Evolutionary conservation across 768 basidiomycete genomes (phyloP), one percentile per base, ranked within the genome.

Genomic region (Termitomyces sp.): DNA sequence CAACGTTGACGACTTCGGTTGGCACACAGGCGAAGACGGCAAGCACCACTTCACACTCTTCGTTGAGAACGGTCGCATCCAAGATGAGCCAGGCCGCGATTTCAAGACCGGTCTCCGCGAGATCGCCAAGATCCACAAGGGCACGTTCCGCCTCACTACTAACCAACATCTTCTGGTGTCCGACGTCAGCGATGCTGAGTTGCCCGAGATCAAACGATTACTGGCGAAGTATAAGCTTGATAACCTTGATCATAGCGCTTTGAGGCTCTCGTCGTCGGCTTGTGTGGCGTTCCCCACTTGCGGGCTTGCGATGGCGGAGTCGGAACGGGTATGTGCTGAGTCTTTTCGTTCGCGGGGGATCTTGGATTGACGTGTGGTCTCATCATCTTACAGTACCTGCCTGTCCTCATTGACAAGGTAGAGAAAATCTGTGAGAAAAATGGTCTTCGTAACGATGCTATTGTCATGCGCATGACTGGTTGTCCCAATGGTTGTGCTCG

Each of bases 381-480:
- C 13, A 48, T 46, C 29, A 31, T 55, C 41, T 55, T 60, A 1
- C 64, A 91, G 88, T 99, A 98, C 71, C 78, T 99, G 13, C 97
- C 96, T 16, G 66, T 98, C 15, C 85, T 98, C 41, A 80, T 98
- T 57, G 88, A 92, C 73, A 98, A 98, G 74, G 88, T 98, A 18
- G 96, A 99, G 76, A 85, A 86, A 73, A 88, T 98, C 6, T 92
- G 90, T 67, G 97, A 98, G 70, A 91, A 94, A 70, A 89, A 86
- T 64, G 96, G 96, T 20, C 77, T 98, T 42, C 81, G 96, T 47
- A 88, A 97, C 69, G 96, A 99, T 72, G 86, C 90, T 3, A 96
- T 98, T 62, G 85, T 98, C 59, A 98, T 99, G 96, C 84, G 96
- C 54, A 98, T 98, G 95, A 98, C 95, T 16, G 96, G 96, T 51